These are phyloP conservation scores for Aspergillus viridinutans DNA, from an alignment of 2,329 filamentous ascomycete species.

Conservation along the genomic window DNA sequence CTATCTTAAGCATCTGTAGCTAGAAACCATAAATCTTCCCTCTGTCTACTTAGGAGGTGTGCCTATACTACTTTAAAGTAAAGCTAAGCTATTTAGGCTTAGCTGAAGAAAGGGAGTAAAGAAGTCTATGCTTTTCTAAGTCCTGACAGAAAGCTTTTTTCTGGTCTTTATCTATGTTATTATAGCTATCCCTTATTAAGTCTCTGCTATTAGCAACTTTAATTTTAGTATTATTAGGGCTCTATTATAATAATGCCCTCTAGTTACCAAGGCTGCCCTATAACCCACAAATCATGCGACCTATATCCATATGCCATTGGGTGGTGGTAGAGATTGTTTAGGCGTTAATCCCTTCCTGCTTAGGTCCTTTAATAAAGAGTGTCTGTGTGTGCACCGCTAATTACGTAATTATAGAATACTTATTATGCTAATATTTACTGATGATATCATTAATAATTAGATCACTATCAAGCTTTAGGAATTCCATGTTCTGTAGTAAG, in stretches of 20 bases:
- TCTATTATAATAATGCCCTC: too few relatives aligned
- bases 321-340: background rate
- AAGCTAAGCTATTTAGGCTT: slow-evolving; percentile 23
- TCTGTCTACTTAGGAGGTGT: background rate
- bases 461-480: slow-evolving; percentile 22
- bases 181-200: slow-evolving; percentile 1
- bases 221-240: background rate
- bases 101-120: slow-evolving; percentile 18
- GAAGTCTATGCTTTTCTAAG: slow-evolving; percentile 22
- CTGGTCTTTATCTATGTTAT: slow-evolving; percentile 4
- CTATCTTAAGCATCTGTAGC: too few relatives aligned
- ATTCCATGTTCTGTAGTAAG: slow-evolving; percentile 21
- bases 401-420: slow-evolving; percentile 16
- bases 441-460: slow-evolving; percentile 23
- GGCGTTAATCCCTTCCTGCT: slow-evolving; percentile 11
- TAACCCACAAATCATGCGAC: slow-evolving; percentile 10
- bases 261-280: slow-evolving; percentile 4
- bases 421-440: slow-evolving; percentile 20
- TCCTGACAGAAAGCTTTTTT: slow-evolving; percentile 22
- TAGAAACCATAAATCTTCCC: too few relatives aligned
- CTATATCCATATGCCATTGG: background rate
- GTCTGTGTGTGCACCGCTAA: slow-evolving; percentile 13
- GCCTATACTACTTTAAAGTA: slow-evolving; percentile 18
- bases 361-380: slow-evolving; percentile 2
- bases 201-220: slow-evolving; percentile 1